Base-by-base conservation (phyloP, 2,329 filamentous ascomycete species). In the Septoria linicola region DNA sequence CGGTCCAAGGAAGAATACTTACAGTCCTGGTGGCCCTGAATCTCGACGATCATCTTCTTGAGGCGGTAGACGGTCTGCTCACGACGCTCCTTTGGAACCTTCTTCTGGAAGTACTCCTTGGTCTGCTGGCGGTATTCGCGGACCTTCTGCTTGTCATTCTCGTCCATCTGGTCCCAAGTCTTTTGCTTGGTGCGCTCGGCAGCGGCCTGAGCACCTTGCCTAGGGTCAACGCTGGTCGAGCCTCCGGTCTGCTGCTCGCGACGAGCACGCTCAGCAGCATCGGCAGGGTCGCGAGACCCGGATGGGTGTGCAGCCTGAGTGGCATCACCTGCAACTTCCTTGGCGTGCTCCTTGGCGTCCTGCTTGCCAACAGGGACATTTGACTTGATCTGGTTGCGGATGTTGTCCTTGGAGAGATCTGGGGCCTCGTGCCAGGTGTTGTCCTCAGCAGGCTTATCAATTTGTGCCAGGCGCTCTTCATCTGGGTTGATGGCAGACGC, bases 11-110 rank as follows among this genome's bases (percentile, higher is more conserved):
- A 10, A 30, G 19, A 14, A 23, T 20, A 73, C 79, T 69, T 72
- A 83, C 81, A 99, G 65, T 99, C 92, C 52, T 88, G 82, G 67
- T 97, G 93, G 50, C 92, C 88, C 74, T 99, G 93, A 63, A 95
- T 90, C 73, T 99, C 93, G 39, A 96, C 84, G 32, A 99, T 76
- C 87, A 97, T 95, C 82, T 97, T 97, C 83, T 92, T 99, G 60
- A 99, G 74, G 31, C 93, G 88, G 81, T 84, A 96, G 63, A 96
- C 85, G 49, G 85, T 85, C 76, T 96, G 90, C 6, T 97, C 90
- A 54, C 91, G 89, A 54, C 93, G 89, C 70, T 97, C 91, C 72
- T 92, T 76, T 1, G 93, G 91, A 72, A 99, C 80, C 79, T 97
- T 99, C 65, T 84, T 81, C 62, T 82, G 79, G 49, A 96, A 75